Conservation (phyloP, 208 protist genomes). For the Crithidia brevicula region DNA sequence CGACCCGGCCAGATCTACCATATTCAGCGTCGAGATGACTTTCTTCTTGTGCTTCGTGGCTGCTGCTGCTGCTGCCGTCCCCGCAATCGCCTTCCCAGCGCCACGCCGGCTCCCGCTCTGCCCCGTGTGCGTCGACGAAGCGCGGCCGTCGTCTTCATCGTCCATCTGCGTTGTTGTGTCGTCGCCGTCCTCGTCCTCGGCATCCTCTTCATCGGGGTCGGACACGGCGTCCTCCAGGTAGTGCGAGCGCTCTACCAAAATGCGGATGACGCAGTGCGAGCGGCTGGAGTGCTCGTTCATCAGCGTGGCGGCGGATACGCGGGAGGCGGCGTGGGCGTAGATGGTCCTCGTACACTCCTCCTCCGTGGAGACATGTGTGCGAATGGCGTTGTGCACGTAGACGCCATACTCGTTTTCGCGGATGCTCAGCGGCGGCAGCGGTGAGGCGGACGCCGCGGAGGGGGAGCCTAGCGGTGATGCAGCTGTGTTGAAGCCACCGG, state of each 20-base stretch:
- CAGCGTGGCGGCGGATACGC: slow-evolving; percentile 78
- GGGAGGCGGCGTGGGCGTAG: slow-evolving; percentile 43
- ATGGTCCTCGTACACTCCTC: slow-evolving; percentile 71
- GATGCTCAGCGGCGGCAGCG: slow-evolving; percentile 56
- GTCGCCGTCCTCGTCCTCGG: slow-evolving; percentile 33
- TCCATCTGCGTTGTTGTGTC: slow-evolving; percentile 10
- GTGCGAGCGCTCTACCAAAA: slow-evolving; percentile 90
- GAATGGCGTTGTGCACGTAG: slow-evolving; percentile 82
- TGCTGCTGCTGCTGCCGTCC: no score
- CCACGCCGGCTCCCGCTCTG: not conserved
- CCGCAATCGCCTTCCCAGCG: slow-evolving; percentile 7
- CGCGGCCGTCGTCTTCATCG: slow-evolving; percentile 23
- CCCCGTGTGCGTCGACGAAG: slow-evolving; percentile 13
- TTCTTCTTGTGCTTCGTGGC: slow-evolving; percentile 37
- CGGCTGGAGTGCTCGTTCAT: slow-evolving; percentile 96
- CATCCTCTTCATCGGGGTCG: slow-evolving; percentile 28
- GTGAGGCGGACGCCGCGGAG: slow-evolving; percentile 1
- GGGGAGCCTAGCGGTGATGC: not conserved
- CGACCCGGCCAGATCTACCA: slow-evolving; percentile 95
- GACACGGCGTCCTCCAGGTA: slow-evolving; percentile 60
- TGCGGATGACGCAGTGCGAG: slow-evolving; percentile 96
- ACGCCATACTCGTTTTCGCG: slow-evolving; percentile 81
- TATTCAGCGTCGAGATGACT: slow-evolving; percentile 78
- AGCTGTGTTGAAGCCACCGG: not conserved
- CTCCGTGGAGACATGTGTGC: slow-evolving; percentile 49